Percentiles rank a stretch among this genome's conserved stretches.
Conservation (phyloP, 441 rosid genomes). For the Theobroma grandiflorum region DNA sequence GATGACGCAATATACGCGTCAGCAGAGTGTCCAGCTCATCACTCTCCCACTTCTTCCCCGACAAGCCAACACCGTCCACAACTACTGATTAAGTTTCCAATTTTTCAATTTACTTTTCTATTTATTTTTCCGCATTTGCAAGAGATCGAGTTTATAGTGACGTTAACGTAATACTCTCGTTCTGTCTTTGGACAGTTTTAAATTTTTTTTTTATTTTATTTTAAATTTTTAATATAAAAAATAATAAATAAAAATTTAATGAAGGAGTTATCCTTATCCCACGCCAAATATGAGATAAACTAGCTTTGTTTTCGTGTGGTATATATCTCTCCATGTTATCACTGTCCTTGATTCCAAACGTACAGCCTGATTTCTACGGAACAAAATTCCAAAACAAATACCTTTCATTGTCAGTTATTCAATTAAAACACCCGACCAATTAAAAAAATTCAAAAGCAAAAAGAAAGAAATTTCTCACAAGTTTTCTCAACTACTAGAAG, state of each 20-base stretch:
- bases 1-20: conserved; percentile 56
- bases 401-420: not conserved
- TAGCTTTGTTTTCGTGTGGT: not conserved
- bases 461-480: not conserved
- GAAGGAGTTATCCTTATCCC: not conserved
- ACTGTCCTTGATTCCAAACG: not conserved
- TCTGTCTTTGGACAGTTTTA: too few relatives aligned
- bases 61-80: conserved; percentile 29
- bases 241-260: not conserved
- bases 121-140: too few relatives aligned
- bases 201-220: too few relatives aligned
- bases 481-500: not conserved
- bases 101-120: not conserved
- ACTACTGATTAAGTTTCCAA: not conserved
- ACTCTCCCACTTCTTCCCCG: conserved; percentile 40
- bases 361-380: conserved; percentile 10
- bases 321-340: not conserved
- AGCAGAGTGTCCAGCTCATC: conserved; percentile 21
- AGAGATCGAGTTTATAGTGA: too few relatives aligned
- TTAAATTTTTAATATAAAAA: too few relatives aligned
- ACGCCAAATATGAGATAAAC: not conserved
- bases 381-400: not conserved
- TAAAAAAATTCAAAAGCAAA: not conserved
- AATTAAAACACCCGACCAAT: not conserved
- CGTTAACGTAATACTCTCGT: too few relatives aligned